Evolutionary conservation across 2,329 filamentous ascomycete species (phyloP), one percentile per base, ranked within the genome.

Genomic region (Sordariomycetes sp.): DNA sequence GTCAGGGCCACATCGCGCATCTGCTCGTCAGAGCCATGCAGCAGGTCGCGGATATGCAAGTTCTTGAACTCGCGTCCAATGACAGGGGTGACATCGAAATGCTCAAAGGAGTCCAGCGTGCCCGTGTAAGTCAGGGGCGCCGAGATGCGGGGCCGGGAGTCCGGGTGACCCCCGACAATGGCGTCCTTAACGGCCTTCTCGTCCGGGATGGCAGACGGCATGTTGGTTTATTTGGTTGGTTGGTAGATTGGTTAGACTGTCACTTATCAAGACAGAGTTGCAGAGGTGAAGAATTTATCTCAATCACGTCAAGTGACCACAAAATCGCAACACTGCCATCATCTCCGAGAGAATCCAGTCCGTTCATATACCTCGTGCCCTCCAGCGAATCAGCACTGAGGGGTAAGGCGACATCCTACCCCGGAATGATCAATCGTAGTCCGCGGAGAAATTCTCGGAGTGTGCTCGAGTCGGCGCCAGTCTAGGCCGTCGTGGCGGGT

Each of bases 1-100:
- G 66, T 72, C 35, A 70, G 64, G 15, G 70, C 71, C 14, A 77
- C 55, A 42, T 81, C 75, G 14, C 62, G 63, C 21, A 76, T 57
- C 32, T 69, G 54, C 14, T 63, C 56, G 26, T 75, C 68, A 28
- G 59, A 54, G 34, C 46, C 51, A 35, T 46, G 43, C 25, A 61
- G 42, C 20, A 61, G 35, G 46, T 56, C 46, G 12, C 40, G 45
- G 23, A 61, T 47, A 35, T 60, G 54, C 10, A 61, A 50, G 8
- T 47, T 50, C 8, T 47, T 46, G 43, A 63, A 72, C 44, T 72
- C 68, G 21, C 60, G 61, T 2, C 68, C 68, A 27, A 72, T 70
- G 29, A 64, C 58, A 8, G 67, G 67, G 12, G 68, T 72, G 17
- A 66, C 45, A 33, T 58, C 54, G n/a, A 30, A 24, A 21, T 42